These are phyloP conservation scores for Pseudoturritis turrita DNA, from an alignment of 345 rosid genomes.

Conservation along the genomic window DNA sequence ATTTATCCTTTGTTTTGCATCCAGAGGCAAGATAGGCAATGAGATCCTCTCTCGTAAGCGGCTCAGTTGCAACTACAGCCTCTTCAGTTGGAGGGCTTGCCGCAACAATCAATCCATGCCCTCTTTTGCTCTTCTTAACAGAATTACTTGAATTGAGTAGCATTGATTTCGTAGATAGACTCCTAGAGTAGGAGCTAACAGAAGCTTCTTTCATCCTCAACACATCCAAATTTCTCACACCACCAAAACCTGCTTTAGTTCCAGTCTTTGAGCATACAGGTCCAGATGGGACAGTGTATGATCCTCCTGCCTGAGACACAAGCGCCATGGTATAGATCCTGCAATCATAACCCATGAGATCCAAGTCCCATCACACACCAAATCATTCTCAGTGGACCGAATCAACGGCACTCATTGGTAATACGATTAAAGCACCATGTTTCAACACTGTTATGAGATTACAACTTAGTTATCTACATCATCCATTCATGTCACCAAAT, in stretches of 20 bases:
- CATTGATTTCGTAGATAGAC: constrained; percentile 27
- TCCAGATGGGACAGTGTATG: constrained; percentile 39
- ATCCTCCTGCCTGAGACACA: constrained; percentile 46
- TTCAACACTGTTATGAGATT: not conserved
- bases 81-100: constrained; percentile 96
- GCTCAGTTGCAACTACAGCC: constrained; percentile 61
- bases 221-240: constrained; percentile 28
- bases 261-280: constrained; percentile 29
- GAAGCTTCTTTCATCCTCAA: constrained; percentile 36
- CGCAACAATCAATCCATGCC: constrained; percentile 51
- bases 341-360: constrained; percentile 17
- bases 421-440: not conserved
- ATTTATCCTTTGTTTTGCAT: constrained; percentile 89
- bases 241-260: constrained; percentile 25
- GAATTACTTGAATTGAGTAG: constrained; percentile 25
- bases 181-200: constrained; percentile 34
- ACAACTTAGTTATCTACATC: not conserved
- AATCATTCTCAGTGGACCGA: not conserved
- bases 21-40: constrained; percentile 90
- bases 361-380: not conserved
- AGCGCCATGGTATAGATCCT: constrained; percentile 49
- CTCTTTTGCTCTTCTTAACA: constrained; percentile 41
- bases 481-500: not conserved
- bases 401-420: not conserved
- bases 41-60: constrained; percentile 91